A percentile compares a stretch with the other conserved stretches of the same genome.
phyloP scores from a whole-genome alignment of 2,329 filamentous ascomycete genomes.

The Massarina eburnea region DNA sequence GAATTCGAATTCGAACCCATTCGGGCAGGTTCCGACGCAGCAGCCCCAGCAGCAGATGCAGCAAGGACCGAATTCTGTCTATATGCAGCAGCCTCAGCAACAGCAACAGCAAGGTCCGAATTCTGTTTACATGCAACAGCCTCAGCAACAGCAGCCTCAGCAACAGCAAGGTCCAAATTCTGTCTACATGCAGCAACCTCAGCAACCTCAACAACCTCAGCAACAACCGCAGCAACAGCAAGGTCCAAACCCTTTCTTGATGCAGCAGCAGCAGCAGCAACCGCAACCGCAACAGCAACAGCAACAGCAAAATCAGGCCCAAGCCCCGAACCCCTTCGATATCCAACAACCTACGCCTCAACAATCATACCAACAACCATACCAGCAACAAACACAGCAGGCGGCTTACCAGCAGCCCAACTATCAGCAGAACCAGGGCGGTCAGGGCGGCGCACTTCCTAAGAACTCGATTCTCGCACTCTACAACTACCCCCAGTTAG shows the following conservation, averaged over 20 bases:
- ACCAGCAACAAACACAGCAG: conserved; percentile 16
- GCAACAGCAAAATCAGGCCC: conserved; percentile 14
- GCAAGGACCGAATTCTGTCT: no score
- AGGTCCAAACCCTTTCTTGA: conserved; percentile 63
- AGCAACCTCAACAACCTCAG: no score
- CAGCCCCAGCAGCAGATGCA: conserved; percentile 24
- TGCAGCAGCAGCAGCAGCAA: conserved; percentile 45
- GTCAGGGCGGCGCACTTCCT: no score
- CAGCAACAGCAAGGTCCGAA: conserved; percentile 19
- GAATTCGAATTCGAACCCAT: conserved; percentile 39
- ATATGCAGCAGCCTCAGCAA: conserved; percentile 13
- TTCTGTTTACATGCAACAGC: conserved; percentile 11
- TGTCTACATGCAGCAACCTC: conserved; percentile 15
- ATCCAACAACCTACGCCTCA: conserved; percentile 20
- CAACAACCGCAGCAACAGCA: conserved; percentile 61
- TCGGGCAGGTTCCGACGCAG: conserved; percentile 28
- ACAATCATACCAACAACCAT: conserved; percentile 22
- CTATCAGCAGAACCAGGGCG: conserved; percentile 26
- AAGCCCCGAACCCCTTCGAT: conserved; percentile 27
- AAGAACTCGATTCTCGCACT: conserved; percentile 76
- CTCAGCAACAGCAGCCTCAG: conserved; percentile 45
- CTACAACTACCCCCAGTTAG: conserved; percentile 64
- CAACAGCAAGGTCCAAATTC: conserved; percentile 28
- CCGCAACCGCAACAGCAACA: conserved; percentile 45
- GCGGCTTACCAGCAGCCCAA: conserved; percentile 31